Percentiles rank a stretch among this genome's conserved stretches.
phyloP scores from a whole-genome alignment of 148 eudicot species.

The Chenopodium berlandieri region DNA sequence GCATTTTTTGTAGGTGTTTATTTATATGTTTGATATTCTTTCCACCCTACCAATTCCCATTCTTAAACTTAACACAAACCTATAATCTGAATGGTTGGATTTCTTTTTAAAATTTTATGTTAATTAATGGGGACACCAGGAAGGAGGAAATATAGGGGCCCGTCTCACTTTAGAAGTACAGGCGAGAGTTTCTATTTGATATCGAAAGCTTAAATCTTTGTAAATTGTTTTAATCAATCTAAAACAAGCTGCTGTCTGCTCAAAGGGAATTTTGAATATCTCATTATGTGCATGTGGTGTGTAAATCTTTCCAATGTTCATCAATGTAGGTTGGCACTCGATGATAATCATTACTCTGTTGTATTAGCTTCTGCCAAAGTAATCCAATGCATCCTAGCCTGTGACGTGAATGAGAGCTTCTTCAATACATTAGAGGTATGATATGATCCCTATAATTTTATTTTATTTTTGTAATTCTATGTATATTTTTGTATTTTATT shows the following conservation, averaged over 20 bases:
- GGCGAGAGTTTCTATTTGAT: background rate
- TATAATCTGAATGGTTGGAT: background rate
- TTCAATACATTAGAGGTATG: constrained; percentile 66
- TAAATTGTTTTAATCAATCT: background rate
- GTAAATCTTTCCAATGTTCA: background rate
- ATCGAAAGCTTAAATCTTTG: background rate
- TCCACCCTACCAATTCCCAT: background rate
- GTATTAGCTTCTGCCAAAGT: constrained; percentile 82
- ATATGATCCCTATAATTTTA: constrained; percentile 2
- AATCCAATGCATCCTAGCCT: constrained; percentile 63
- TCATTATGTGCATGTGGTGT: background rate
- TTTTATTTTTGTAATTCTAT: background rate
- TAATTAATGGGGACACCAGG: background rate
- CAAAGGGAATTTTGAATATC: background rate
- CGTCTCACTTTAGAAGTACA: background rate
- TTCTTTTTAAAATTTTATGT: background rate
- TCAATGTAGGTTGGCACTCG: constrained; percentile 71
- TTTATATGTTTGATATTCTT: background rate
- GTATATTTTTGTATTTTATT: background rate
- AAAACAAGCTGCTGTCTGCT: background rate
- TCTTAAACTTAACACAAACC: background rate
- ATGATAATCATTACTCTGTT: constrained; percentile 85
- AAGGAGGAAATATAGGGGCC: background rate
- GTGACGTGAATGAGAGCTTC: constrained; percentile 59
- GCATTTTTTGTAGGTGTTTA: background rate